Conservation (phyloP, 257 asterid genomes). For the Eustoma russellianum region DNA sequence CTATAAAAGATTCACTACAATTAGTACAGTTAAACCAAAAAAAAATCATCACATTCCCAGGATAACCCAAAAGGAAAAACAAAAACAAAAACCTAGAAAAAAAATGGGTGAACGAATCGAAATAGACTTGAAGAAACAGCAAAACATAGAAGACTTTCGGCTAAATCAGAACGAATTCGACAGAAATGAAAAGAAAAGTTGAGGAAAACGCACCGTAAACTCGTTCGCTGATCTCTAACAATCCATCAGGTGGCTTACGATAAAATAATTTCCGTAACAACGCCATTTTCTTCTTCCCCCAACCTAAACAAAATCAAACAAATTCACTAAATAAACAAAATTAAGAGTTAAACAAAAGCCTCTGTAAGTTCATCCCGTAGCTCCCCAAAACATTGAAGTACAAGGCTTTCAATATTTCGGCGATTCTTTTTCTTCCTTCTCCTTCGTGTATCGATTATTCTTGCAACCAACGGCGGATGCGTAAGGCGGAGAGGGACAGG, state of each 20-base stretch:
- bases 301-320: background rate
- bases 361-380: background rate
- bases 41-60: too few relatives aligned
- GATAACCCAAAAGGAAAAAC: background rate
- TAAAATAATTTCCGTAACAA: slow-evolving; percentile 70
- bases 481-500: too few relatives aligned
- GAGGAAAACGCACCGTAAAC: slow-evolving; percentile 53
- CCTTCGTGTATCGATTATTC: background rate
- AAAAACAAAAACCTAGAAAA: too few relatives aligned
- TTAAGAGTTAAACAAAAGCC: background rate
- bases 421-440: too few relatives aligned
- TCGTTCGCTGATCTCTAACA: slow-evolving; percentile 82
- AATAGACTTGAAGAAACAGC: background rate
- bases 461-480: background rate
- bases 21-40: background rate
- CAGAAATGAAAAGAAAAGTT: background rate
- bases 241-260: slow-evolving; percentile 90
- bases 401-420: background rate
- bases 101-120: background rate
- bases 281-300: slow-evolving; percentile 13
- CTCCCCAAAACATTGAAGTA: background rate
- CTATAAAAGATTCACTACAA: background rate
- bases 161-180: background rate
- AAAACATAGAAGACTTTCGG: background rate
- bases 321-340: background rate